Percentiles rank a stretch among this genome's conserved stretches.
phyloP scores from a whole-genome alignment of 176 grass and related monocot species.

The Echinochloa phyllopogon region DNA sequence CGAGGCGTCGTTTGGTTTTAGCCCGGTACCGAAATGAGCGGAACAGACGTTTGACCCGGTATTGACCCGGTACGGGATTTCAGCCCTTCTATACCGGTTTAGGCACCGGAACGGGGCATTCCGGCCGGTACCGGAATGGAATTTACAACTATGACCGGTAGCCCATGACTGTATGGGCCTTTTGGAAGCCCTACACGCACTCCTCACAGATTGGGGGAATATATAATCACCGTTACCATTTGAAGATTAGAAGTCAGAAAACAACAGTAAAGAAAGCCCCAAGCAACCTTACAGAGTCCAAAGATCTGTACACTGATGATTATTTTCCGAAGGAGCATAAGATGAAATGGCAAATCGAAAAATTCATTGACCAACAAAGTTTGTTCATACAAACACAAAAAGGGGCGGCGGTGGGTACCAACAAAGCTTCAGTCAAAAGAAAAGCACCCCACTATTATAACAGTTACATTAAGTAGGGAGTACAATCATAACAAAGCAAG shows the following conservation, averaged over 20 bases:
- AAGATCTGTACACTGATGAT: background rate
- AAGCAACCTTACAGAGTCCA: background rate
- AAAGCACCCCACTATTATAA: conserved; percentile 10
- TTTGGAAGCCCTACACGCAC: background rate
- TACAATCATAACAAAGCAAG: conserved; percentile 24
- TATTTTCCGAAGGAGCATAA: background rate
- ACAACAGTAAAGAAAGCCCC: too few species aligned
- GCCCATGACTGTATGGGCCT: background rate
- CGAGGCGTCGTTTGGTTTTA: too few species aligned
- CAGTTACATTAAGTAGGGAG: background rate
- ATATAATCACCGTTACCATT: background rate
- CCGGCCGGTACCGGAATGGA: too few species aligned
- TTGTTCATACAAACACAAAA: background rate
- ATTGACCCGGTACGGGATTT: too few species aligned
- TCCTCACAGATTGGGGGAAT: too few species aligned
- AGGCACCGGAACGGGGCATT: too few species aligned
- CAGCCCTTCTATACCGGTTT: too few species aligned
- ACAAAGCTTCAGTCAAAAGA: conserved; percentile 20
- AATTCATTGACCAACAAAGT: background rate
- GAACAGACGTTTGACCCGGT: too few species aligned
- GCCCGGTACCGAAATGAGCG: too few species aligned
- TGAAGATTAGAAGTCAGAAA: background rate
- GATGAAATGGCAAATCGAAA: background rate
- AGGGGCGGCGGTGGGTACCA: background rate
- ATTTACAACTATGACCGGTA: too few species aligned